Evolutionary conservation across 257 asterid genomes (phyloP).

Genomic region (Penstemon barbatus): DNA sequence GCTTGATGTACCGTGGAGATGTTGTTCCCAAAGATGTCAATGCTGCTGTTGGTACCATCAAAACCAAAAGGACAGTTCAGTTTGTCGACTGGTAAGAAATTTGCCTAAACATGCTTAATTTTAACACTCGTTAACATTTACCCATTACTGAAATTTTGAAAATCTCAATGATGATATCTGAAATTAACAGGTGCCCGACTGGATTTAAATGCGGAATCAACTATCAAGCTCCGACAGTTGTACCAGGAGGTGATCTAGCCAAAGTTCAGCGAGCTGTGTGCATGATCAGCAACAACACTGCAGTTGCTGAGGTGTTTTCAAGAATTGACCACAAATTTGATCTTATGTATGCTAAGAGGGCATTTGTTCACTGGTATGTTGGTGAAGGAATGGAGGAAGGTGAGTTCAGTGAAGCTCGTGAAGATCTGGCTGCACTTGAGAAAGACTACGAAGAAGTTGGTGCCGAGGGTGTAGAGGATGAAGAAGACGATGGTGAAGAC

Average conservation of each 20-base stretch:
- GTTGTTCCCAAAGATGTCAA: slow-evolving; percentile 95
- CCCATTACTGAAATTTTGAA: not conserved
- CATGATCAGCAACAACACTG: slow-evolving; percentile 56
- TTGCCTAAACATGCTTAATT: not conserved
- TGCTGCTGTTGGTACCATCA: slow-evolving; percentile 88
- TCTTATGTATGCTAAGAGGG: slow-evolving; percentile 53
- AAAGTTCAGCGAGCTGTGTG: slow-evolving; percentile 53
- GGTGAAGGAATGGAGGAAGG: slow-evolving; percentile 62
- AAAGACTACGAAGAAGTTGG: slow-evolving; percentile 55
- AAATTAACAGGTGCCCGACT: slow-evolving; percentile 45
- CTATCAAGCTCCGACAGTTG: slow-evolving; percentile 51
- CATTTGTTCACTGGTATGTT: slow-evolving; percentile 52
- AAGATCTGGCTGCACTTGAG: slow-evolving; percentile 52
- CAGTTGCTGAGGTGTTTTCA: slow-evolving; percentile 51
- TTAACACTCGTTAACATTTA: not conserved
- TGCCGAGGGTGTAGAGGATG: slow-evolving; percentile 50
- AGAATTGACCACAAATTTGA: slow-evolving; percentile 53
- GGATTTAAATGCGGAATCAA: slow-evolving; percentile 53
- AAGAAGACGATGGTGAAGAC: slow-evolving; percentile 50
- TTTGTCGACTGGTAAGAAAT: slow-evolving; percentile 79
- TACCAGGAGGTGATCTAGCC: slow-evolving; percentile 55
- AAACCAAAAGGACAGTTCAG: slow-evolving; percentile 88
- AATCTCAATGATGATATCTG: not conserved
- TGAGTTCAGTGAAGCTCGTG: slow-evolving; percentile 55
- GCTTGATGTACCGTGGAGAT: slow-evolving; percentile 95